Percentiles rank a stretch among this genome's conserved stretches.
Evolutionary conservation across 805 yeast species (phyloP).

Genomic region (Blastobotrys attinorum): DNA sequence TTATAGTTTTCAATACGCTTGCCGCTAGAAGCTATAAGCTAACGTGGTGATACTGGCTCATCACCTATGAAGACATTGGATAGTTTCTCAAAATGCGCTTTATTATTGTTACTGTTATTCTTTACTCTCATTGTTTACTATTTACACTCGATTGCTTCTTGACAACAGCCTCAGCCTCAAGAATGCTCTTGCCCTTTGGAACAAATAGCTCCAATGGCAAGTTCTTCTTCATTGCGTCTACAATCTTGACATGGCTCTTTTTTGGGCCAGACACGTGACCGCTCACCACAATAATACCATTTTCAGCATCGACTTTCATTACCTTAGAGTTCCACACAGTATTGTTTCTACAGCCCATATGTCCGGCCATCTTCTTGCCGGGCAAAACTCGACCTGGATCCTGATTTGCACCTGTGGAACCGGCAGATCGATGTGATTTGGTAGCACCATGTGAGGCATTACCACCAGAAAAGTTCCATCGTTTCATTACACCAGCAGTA

Average conservation of each 20-base stretch:
- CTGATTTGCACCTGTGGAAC: slow-evolving; percentile 94
- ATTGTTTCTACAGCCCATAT: slow-evolving; percentile 72
- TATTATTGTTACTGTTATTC: too few species aligned
- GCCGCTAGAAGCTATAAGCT: too few species aligned
- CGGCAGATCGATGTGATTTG: slow-evolving; percentile 86
- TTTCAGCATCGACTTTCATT: slow-evolving; percentile 69
- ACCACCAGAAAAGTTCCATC: slow-evolving; percentile 83
- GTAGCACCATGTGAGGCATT: slow-evolving; percentile 96
- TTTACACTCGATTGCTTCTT: too few species aligned
- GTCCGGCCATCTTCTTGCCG: slow-evolving; percentile 98
- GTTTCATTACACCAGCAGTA: slow-evolving; percentile 95
- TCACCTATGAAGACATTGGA: too few species aligned
- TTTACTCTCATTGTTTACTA: too few species aligned
- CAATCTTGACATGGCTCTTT: slow-evolving; percentile 62
- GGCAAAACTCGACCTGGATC: slow-evolving; percentile 95
- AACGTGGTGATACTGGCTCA: too few species aligned
- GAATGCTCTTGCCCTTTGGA: background rate
- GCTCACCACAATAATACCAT: slow-evolving; percentile 74
- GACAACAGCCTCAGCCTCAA: background rate
- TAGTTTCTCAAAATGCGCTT: too few species aligned
- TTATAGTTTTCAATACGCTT: too few species aligned
- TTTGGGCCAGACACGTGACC: slow-evolving; percentile 91
- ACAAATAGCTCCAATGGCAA: slow-evolving; percentile 8
- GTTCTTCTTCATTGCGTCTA: slow-evolving; percentile 57
- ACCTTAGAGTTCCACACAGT: slow-evolving; percentile 74